Evolutionary conservation across 2,329 filamentous ascomycete species (phyloP).

Genomic region (Ramularia collo-cygni): DNA sequence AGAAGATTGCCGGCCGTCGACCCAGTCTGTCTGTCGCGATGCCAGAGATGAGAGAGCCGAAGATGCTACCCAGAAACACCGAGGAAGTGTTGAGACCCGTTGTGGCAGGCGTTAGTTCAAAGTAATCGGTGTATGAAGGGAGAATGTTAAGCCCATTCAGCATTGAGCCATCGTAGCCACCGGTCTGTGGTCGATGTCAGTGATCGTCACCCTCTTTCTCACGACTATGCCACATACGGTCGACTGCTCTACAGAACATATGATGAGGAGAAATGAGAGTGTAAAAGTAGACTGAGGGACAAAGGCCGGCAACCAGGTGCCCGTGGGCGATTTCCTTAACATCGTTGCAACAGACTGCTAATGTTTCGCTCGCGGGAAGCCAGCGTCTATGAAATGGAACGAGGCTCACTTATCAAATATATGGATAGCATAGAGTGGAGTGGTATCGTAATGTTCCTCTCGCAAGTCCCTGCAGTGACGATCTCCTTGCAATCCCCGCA

Average conservation of each 20-base stretch:
- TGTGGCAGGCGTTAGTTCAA: slow-evolving; percentile 47
- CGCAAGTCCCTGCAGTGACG: too few species aligned
- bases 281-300: slow-evolving; percentile 20
- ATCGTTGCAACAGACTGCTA: slow-evolving; percentile 1
- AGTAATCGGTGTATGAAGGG: slow-evolving; percentile 51
- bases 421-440: too few species aligned
- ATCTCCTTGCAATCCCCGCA: too few species aligned
- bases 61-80: slow-evolving; percentile 46
- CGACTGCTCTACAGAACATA: slow-evolving; percentile 21
- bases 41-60: slow-evolving; percentile 37
- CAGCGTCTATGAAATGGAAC: too few species aligned
- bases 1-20: slow-evolving; percentile 41
- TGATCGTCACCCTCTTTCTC: too few species aligned
- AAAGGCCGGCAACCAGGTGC: slow-evolving; percentile 21
- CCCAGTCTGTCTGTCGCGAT: slow-evolving; percentile 39
- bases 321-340: slow-evolving; percentile 13
- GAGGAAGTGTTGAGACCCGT: slow-evolving; percentile 49
- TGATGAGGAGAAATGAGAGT: slow-evolving; percentile 17
- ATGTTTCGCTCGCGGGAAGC: too few species aligned
- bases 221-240: slow-evolving; percentile 24
- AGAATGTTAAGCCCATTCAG: slow-evolving; percentile 54
- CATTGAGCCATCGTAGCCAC: slow-evolving; percentile 43
- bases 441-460: too few species aligned
- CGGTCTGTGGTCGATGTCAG: slow-evolving; percentile 1
- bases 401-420: too few species aligned